These are phyloP conservation scores for Exophiala dermatitidis DNA, from an alignment of 2,329 filamentous ascomycete species.

Conservation along the genomic window DNA sequence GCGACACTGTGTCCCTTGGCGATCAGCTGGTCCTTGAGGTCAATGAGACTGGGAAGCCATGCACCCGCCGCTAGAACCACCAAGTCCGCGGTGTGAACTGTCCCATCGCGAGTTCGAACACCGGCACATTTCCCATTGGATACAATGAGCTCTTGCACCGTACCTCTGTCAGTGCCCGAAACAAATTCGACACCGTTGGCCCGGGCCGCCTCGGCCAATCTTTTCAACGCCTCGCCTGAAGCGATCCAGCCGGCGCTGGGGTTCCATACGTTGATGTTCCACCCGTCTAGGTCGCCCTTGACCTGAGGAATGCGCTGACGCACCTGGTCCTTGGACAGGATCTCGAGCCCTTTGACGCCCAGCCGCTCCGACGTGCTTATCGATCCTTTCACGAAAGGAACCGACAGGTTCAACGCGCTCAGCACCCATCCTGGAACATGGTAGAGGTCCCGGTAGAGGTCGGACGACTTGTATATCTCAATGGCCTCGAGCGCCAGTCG, in stretches of 20 bases:
- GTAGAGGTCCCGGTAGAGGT: slow-evolving; percentile 21
- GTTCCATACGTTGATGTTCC: slow-evolving; percentile 26
- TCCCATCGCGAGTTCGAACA: slow-evolving; percentile 16
- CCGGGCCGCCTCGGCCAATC: slow-evolving; percentile 21
- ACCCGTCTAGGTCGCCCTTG: slow-evolving; percentile 19
- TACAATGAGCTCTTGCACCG: slow-evolving; percentile 8
- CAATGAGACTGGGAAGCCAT: slow-evolving; percentile 19
- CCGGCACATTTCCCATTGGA: slow-evolving; percentile 13
- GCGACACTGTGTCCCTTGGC: slow-evolving; percentile 21
- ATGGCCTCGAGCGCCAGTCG: slow-evolving; percentile 22
- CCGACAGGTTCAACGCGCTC: slow-evolving; percentile 18
- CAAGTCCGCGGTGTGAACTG: slow-evolving; percentile 16
- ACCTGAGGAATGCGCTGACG: slow-evolving; percentile 8
- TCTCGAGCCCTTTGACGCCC: slow-evolving; percentile 19
- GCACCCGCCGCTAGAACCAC: slow-evolving; percentile 23
- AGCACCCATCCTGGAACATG: slow-evolving; percentile 23
- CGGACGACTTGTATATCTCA: slow-evolving; percentile 10
- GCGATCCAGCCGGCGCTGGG: slow-evolving; percentile 23
- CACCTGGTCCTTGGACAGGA: slow-evolving; percentile 7
- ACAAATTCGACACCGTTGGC: slow-evolving; percentile 23
- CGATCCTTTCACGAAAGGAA: slow-evolving; percentile 22
- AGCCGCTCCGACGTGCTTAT: slow-evolving; percentile 18
- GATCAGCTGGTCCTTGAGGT: slow-evolving; percentile 19
- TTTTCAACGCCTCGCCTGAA: slow-evolving; percentile 17
- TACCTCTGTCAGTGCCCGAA: slow-evolving; percentile 15